Evolutionary conservation across 345 rosid genomes (phyloP), one percentile per base, ranked within the genome.

Genomic region (Toxicodendron radicans): DNA sequence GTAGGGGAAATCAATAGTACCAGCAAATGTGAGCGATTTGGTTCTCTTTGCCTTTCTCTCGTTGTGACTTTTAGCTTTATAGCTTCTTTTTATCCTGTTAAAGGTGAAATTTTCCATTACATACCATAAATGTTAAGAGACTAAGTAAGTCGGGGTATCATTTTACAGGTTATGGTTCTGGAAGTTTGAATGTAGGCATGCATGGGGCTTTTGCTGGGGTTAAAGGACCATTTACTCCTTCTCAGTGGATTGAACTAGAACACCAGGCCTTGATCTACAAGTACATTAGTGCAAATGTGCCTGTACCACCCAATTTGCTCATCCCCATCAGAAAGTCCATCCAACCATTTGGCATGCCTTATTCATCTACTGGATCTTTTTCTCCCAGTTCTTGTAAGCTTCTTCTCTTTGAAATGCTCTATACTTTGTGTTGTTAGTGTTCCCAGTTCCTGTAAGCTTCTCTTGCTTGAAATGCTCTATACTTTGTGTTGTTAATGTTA

Each of bases 221-320:
- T 23, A 85, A 82, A 80, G 91, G 92, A 57, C 85, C 88, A 48
- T 87, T 92, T 20, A 90, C 90, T 62, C 82, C 85, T 64, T 78
- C 89, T 63, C 95, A 92, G 66, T 81, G 86, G 93, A 85, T 84
- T 64, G 97, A 92, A 78, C 77, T 92, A 41, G 85, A 90, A 66
- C 90, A 86, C 56, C 95, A 92, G 72, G 88, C 91, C n/a, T 79
- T 84, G 89, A 92, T 92, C 85, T 90, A 80, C 83, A 89, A 86
- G 76, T 85, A 88, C 82, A 81, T 92, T 62, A 78, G 80, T 11
- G 83, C 85, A 73, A 86, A 85, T 71, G 87, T 79, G 60, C 82
- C 91, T 59, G 84, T 92, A 41, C 97, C 97, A 58, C 81, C 91
- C 54, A 86, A 90, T 78, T 71, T 92, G 60, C 87, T 92, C 76